Base-by-base conservation (phyloP, 2,329 filamentous ascomycete genomes). In the Trichoderma polysporum region DNA sequence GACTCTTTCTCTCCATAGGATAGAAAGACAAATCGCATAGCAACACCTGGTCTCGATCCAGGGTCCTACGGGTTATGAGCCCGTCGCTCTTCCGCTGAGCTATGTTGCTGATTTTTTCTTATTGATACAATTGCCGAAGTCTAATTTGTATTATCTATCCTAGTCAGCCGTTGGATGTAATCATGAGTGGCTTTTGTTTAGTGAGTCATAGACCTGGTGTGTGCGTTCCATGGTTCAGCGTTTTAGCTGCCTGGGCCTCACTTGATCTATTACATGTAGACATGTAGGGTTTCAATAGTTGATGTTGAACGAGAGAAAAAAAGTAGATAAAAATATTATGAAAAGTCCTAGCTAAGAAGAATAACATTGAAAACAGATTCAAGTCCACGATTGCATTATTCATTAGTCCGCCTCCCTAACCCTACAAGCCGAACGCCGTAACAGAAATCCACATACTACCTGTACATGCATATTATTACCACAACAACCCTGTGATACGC, bases 31-130 rank as follows among this genome's bases (percentile, higher is more conserved):
- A 66, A 47, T 59, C 25, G 25, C 4, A 58, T 74, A 74, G 72
- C 72, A 49, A 49, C 19, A 49, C 45, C 45, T 49, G 19, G 45
- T 49, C 45, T 49, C 45, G 45, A 49, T 74, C 72, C 69, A 72
- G 70, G 70, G 72, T 19, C 45, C 45, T 74, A 72, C 72, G 72
- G 72, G 72, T 74, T 74, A 74, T 74, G 73, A 74, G 73, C 73
- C 72, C 73, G 73, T 72, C 73, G 72, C 73, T 72, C 73, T 74
- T 72, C 73, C 72, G 37, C 72, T 73, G 72, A 71, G 72, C 70
- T 71, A 74, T 69, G 66, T 70, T 72, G 68, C 71, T 71, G 60
- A 39, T 52, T 37, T 52, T 53, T 49, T 4, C 29, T 39, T 64
- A 53, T 25, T 25, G 35, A 57, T 45, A 5, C 5, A 9, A 49